Conservation (phyloP, 768 basidiomycete genomes). For the Boletus rubescentipes region DNA sequence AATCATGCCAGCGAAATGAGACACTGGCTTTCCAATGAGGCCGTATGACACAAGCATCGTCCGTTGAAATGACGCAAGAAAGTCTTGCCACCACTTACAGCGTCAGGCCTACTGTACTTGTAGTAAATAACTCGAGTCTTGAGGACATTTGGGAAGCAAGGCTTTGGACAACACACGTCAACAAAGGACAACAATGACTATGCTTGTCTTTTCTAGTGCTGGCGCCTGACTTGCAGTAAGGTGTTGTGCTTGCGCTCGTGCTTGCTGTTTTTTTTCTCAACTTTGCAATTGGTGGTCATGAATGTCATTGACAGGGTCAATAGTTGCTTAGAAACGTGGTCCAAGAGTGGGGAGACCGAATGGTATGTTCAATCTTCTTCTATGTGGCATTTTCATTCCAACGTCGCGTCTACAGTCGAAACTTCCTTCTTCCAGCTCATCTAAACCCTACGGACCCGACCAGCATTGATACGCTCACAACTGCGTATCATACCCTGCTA, state of each 20-base stretch:
- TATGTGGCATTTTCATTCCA: constrained; percentile 18
- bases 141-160: constrained; percentile 21
- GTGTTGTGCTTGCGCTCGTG: constrained; percentile 15
- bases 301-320: constrained; percentile 57
- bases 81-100: too few relatives aligned
- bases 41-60: too few relatives aligned
- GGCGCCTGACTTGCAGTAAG: constrained; percentile 17
- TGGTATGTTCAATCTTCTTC: constrained; percentile 44
- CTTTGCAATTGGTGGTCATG: constrained; percentile 40
- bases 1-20: too few relatives aligned
- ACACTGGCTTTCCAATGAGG: too few relatives aligned
- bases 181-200: constrained; percentile 29
- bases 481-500: constrained; percentile 68
- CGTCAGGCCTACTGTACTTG: too few relatives aligned
- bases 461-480: constrained; percentile 56
- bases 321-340: constrained; percentile 53
- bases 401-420: constrained; percentile 46
- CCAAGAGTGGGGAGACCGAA: constrained; percentile 56
- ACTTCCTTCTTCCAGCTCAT: constrained; percentile 59
- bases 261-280: constrained; percentile 11
- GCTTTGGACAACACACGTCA: constrained; percentile 25
- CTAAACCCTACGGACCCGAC: constrained; percentile 54
- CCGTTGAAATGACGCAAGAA: too few relatives aligned
- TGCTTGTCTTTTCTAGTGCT: constrained; percentile 18
- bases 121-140: not conserved